A percentile compares a stretch with the other conserved stretches of the same genome.
phyloP scores from a whole-genome alignment of 2,329 filamentous ascomycete genomes.

The Paecilomyces formosus region DNA sequence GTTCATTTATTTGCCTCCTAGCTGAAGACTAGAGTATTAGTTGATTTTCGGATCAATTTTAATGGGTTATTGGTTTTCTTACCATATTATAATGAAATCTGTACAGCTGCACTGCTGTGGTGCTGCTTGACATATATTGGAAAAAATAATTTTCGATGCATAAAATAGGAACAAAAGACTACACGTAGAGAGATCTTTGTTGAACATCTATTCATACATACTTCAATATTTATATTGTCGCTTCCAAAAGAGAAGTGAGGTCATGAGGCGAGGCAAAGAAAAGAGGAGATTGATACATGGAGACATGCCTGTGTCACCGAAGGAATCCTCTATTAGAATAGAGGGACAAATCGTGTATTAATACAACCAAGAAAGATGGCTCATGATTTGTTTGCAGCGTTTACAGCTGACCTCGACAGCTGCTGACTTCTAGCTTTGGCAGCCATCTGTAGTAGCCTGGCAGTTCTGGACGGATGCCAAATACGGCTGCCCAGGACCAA shows the following conservation, averaged over 20 bases:
- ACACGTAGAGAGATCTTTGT: background rate
- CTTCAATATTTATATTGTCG: background rate
- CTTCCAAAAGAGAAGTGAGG: background rate
- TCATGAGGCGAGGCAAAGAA: conserved; percentile 1
- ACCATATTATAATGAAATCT: background rate
- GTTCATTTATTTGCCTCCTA: background rate
- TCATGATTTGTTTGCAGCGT: conserved; percentile 14
- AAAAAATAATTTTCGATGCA: background rate
- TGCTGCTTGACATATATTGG: background rate
- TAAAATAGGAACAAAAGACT: background rate
- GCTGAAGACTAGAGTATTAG: background rate
- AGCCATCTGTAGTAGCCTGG: conserved; percentile 49
- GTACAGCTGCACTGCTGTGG: too few species aligned
- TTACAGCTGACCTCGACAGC: conserved; percentile 14
- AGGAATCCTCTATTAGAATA: background rate
- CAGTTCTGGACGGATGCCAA: conserved; percentile 61
- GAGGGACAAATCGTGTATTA: background rate
- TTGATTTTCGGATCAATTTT: background rate
- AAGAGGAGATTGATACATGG: conserved; percentile 9
- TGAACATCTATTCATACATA: background rate
- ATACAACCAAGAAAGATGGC: background rate
- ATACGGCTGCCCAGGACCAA: conserved; percentile 72
- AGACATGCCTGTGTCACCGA: background rate
- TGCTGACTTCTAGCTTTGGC: conserved; percentile 26
- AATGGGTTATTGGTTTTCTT: background rate